Evolutionary conservation across 495 filamentous ascomycete genomes (phyloP), one percentile per base, ranked within the genome.

Genomic region (Astrothelium macrocarpum): DNA sequence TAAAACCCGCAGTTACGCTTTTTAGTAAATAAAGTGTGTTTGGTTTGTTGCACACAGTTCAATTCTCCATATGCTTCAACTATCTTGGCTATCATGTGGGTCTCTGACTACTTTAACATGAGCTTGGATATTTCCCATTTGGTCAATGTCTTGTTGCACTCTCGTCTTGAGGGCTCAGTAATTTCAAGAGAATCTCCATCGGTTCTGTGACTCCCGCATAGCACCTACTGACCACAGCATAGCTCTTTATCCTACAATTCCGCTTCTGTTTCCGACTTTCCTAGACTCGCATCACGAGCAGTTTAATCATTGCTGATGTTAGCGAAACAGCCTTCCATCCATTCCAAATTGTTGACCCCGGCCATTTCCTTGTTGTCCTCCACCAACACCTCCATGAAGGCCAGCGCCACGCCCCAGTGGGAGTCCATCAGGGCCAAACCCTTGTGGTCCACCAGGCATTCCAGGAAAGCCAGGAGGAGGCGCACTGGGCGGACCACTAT

Each of bases 261-360:
- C 29, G 49, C 10, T 26, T 20, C 20, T 56, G 20, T 29, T 20
- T 26, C 25, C 16, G 49, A 56, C 2, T 4, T 23, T 29, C 7
- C 16, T 9, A 23, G 20, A 56, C 49, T 10, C 25, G 5, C 20
- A 18, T 14, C 10, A 20, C 49, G 20, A 29, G 49, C 49, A 29
- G 9, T 16, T 29, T 23, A 25, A 4, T 7, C n/a, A 4, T 20
- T 29, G 16, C 5, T 2, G 20, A 56, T 10, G 3, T 56, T 23
- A 56, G 25, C 49, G 49, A 23, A 56, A 56, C 25, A 56, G 25
- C 25, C 49, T 56, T 7, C 49, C 49, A 56, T 56, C 49, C 49
- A 56, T 56, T n/a, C 49, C 49, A 29, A 26, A 56, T 10, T n/a
- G 2, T 29, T 56, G 49, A 29, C 49, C 49, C 16, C 49, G 2